phyloP scores from a whole-genome alignment of 2,329 filamentous ascomycete genomes.

The Arthrobotrys megalospora region DNA sequence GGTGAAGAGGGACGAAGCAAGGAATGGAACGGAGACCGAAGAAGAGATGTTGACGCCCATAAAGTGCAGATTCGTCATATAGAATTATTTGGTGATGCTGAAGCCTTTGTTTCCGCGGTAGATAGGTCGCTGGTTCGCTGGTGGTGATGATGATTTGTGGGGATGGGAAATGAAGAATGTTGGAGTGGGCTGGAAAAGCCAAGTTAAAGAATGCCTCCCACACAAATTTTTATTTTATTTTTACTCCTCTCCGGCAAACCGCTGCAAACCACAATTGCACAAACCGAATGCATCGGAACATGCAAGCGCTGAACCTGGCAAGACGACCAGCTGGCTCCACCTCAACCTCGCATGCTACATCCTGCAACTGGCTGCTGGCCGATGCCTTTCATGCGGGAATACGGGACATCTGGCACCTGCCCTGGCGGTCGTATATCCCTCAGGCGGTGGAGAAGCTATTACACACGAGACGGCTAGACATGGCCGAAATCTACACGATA shows the following conservation, averaged over 20 bases:
- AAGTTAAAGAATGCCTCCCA: conserved; percentile 37
- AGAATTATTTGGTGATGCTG: conserved; percentile 22
- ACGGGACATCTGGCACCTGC: conserved; percentile 35
- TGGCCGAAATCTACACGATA: conserved; percentile 24
- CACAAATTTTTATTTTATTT: conserved; percentile 31
- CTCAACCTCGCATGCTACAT: conserved; percentile 27
- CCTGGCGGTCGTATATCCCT: conserved; percentile 39
- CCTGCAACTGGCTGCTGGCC: conserved; percentile 16
- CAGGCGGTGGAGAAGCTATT: conserved; percentile 32
- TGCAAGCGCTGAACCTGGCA: conserved; percentile 30
- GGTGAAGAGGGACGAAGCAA: conserved; percentile 49
- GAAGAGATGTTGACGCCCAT: conserved; percentile 59
- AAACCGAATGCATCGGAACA: not conserved
- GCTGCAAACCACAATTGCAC: not conserved
- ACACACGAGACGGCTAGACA: conserved; percentile 39
- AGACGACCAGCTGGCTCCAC: conserved; percentile 39
- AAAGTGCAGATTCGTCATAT: conserved; percentile 60
- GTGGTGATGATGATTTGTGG: conserved; percentile 41
- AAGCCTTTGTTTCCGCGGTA: conserved; percentile 2
- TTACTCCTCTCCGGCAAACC: conserved; percentile 1
- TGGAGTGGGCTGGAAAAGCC: conserved; percentile 18
- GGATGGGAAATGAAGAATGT: conserved; percentile 48
- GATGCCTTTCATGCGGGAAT: conserved; percentile 32
- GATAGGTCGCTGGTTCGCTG: conserved; percentile 23
- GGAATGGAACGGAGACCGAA: conserved; percentile 45